A percentile compares a stretch with the other conserved stretches of the same genome.
Evolutionary conservation across 2,329 filamentous ascomycete species (phyloP).

Genomic region (Parafenestella ontariensis): DNA sequence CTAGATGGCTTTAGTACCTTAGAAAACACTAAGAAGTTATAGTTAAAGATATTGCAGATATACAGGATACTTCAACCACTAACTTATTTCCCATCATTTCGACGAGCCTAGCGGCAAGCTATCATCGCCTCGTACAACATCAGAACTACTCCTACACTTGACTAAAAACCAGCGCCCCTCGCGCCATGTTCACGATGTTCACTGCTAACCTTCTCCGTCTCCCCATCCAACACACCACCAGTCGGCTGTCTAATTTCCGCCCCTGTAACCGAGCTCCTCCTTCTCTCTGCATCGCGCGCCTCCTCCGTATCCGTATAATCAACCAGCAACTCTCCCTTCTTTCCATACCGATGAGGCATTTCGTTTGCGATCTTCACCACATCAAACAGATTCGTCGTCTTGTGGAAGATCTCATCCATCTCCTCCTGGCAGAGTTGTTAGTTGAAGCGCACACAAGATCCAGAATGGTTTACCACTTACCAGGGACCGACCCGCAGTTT

Average conservation of each 20-base stretch:
- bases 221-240: conserved; percentile 7
- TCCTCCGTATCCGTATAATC: conserved; percentile 55
- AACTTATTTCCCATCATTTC: too few relatives aligned
- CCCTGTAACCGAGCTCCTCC: conserved; percentile 36
- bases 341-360: conserved; percentile 64
- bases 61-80: too few relatives aligned
- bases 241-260: conserved; percentile 2
- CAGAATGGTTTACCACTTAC: too few relatives aligned
- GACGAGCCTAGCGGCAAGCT: too few relatives aligned
- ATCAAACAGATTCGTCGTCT: conserved; percentile 58
- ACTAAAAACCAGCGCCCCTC: background rate
- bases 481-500: conserved; percentile 59
- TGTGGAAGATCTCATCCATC: conserved; percentile 69
- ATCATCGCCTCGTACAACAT: background rate
- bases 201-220: conserved; percentile 4
- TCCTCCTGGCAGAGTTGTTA: too few relatives aligned
- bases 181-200: conserved; percentile 7
- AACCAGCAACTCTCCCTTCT: conserved; percentile 64
- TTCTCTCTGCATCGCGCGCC: conserved; percentile 35
- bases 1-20: too few relatives aligned
- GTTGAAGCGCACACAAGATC: too few relatives aligned
- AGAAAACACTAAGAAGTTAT: too few relatives aligned
- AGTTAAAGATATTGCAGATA: too few relatives aligned
- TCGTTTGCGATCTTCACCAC: conserved; percentile 59
- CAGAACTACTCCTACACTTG: background rate